A percentile compares a stretch with the other conserved stretches of the same genome.
phyloP scores from a whole-genome alignment of 148 eudicot genomes.

The Rhododendron ovatum region DNA sequence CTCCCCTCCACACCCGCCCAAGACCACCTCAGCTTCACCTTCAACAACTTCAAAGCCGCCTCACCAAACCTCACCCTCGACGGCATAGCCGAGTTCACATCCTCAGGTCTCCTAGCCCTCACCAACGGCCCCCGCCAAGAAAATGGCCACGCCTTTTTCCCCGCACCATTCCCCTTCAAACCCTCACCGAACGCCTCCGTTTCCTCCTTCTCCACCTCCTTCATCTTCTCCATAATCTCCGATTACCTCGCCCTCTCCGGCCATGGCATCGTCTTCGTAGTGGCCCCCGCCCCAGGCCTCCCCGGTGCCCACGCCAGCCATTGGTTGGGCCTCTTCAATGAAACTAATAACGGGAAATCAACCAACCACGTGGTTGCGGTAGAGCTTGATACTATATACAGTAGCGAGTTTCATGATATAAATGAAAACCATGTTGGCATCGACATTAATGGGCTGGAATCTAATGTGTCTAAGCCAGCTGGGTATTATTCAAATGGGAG shows the following conservation, averaged over 20 bases:
- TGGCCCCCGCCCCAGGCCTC: constrained; percentile 36
- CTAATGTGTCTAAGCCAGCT: constrained; percentile 26
- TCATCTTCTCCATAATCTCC: constrained; percentile 44
- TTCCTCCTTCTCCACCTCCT: constrained; percentile 53
- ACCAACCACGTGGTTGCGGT: constrained; percentile 32
- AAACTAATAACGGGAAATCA: constrained; percentile 12
- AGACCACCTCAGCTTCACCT: constrained; percentile 23
- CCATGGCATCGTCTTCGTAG: constrained; percentile 52
- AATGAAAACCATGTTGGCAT: constrained; percentile 51
- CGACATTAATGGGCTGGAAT: constrained; percentile 30
- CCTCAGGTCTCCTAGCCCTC: constrained; percentile 36
- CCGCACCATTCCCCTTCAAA: constrained; percentile 41
- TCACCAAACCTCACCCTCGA: constrained; percentile 34
- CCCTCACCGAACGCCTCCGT: constrained; percentile 18
- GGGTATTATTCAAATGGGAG: constrained; percentile 22
- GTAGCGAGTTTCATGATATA: constrained; percentile 23
- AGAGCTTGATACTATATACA: constrained; percentile 34
- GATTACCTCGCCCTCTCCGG: constrained; percentile 29
- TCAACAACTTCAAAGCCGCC: constrained; percentile 27
- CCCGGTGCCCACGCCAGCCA: constrained; percentile 18
- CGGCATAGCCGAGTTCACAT: constrained; percentile 34
- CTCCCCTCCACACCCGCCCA: not conserved
- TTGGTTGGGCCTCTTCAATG: constrained; percentile 25
- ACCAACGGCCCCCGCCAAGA: constrained; percentile 42
- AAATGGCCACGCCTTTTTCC: constrained; percentile 45